phyloP scores from a whole-genome alignment of 176 grass and related monocot genomes.

The Juncus inflexus region DNA sequence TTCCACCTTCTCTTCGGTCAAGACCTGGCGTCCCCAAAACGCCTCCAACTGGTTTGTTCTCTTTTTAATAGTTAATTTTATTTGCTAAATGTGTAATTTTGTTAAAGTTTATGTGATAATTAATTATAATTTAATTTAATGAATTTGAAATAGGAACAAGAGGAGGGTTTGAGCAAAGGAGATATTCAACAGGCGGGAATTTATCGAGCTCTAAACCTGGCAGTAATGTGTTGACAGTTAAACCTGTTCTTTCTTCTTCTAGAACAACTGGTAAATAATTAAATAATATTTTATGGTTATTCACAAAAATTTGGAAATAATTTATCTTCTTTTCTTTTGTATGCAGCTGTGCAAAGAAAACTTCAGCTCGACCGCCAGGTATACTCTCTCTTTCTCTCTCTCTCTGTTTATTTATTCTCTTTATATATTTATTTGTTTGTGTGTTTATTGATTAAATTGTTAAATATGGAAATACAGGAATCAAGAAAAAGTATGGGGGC shows the following conservation, averaged over 20 bases:
- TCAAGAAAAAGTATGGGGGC: conserved; percentile 49
- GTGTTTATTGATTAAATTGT: neutral
- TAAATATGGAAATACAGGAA: conserved; percentile 18
- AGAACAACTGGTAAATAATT: conserved; percentile 33
- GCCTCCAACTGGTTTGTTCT: conserved; percentile 70
- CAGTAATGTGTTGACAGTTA: conserved; percentile 28
- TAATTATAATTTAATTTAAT: conserved; percentile 7
- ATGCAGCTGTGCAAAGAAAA: conserved; percentile 85
- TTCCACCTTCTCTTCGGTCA: conserved; percentile 48
- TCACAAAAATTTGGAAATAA: conserved; percentile 9
- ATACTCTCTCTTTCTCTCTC: neutral
- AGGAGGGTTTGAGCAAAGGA: conserved; percentile 31
- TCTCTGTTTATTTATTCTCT: neutral
- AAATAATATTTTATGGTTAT: conserved; percentile 35
- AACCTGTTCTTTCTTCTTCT: conserved; percentile 24
- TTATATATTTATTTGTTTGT: neutral
- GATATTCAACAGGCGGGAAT: conserved; percentile 30
- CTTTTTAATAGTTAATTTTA: neutral
- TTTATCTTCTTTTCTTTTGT: conserved; percentile 11
- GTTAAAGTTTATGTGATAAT: neutral
- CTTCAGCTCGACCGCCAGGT: conserved; percentile 68
- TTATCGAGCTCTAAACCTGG: conserved; percentile 24
- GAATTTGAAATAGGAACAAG: conserved; percentile 16
- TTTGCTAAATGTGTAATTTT: neutral
- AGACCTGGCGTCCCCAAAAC: conserved; percentile 62